Percentiles rank a stretch among this genome's conserved stretches.
These are phyloP conservation scores for Russula earlei DNA, from an alignment of 768 basidiomycete species.

Conservation along the genomic window DNA sequence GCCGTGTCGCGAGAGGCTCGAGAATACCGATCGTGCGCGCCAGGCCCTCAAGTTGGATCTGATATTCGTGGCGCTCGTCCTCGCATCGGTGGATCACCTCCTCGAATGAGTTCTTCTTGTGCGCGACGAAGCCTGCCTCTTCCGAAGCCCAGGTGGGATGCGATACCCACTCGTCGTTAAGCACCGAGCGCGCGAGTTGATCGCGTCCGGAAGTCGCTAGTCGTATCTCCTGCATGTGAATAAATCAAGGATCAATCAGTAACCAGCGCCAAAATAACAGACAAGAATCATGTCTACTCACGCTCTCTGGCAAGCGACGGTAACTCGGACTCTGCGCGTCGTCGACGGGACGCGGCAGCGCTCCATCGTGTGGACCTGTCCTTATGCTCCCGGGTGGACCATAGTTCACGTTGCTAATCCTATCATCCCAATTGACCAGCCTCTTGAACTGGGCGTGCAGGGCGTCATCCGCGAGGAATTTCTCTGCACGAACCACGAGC, in stretches of 20 bases:
- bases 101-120: slow-evolving; percentile 96
- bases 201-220: slow-evolving; percentile 93
- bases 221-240: slow-evolving; percentile 57
- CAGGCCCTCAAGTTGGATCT: slow-evolving; percentile 89
- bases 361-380: slow-evolving; percentile 64
- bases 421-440: slow-evolving; percentile 71
- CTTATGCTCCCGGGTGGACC: slow-evolving; percentile 74
- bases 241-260: neutral
- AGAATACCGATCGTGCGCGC: slow-evolving; percentile 83
- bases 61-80: slow-evolving; percentile 97
- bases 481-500: slow-evolving; percentile 69
- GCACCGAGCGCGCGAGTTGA: slow-evolving; percentile 86
- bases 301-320: slow-evolving; percentile 76
- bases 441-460: slow-evolving; percentile 79
- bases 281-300: slow-evolving; percentile 35
- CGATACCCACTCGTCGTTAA: slow-evolving; percentile 97
- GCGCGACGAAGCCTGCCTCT: slow-evolving; percentile 85
- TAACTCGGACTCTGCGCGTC: slow-evolving; percentile 93
- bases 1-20: slow-evolving; percentile 76
- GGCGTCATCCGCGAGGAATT: slow-evolving; percentile 76
- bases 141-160: slow-evolving; percentile 98
- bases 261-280: slow-evolving; percentile 5
- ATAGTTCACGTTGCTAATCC: slow-evolving; percentile 47
- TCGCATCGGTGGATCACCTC: slow-evolving; percentile 95
- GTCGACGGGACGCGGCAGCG: slow-evolving; percentile 69